Evolutionary conservation across 2,329 filamentous ascomycete genomes (phyloP).

Genomic region (Hirsutella thompsonii): DNA sequence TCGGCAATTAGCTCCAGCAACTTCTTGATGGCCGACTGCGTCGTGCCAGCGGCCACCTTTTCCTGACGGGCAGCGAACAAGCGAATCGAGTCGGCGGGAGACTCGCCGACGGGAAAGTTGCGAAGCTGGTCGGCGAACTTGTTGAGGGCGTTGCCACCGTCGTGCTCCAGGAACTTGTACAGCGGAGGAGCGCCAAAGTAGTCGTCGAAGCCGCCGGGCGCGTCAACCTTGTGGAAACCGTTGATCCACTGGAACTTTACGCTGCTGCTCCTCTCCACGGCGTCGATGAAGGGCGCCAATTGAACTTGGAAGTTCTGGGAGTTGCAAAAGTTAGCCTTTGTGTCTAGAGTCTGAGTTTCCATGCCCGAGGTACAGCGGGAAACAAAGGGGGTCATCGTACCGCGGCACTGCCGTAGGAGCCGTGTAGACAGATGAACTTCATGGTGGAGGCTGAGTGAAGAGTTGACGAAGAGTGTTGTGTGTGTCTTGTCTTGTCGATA

Average conservation of each 20-base stretch:
- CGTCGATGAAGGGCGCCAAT: slow-evolving; percentile 22
- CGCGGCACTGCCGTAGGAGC: slow-evolving; percentile 43
- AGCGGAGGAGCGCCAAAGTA: slow-evolving; percentile 44
- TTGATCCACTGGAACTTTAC: slow-evolving; percentile 35
- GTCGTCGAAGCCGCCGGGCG: slow-evolving; percentile 41
- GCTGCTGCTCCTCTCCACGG: slow-evolving; percentile 5
- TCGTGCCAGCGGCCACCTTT: slow-evolving; percentile 5
- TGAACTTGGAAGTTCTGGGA: slow-evolving; percentile 43
- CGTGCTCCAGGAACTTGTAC: slow-evolving; percentile 39
- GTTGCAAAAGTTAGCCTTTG: slow-evolving; percentile 1
- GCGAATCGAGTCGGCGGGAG: slow-evolving; percentile 42
- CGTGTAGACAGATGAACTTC: slow-evolving; percentile 44
- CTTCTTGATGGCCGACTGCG: slow-evolving; percentile 7
- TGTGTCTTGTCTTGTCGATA: too few species aligned
- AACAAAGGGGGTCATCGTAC: slow-evolving; percentile 20
- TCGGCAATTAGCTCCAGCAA: slow-evolving; percentile 33
- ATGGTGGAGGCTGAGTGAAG: slow-evolving; percentile 16
- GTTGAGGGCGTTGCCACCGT: slow-evolving; percentile 27
- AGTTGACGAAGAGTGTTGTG: too few species aligned
- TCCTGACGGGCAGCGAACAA: slow-evolving; percentile 26
- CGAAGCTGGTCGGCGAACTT: slow-evolving; percentile 37
- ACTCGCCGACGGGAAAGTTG: slow-evolving; percentile 38
- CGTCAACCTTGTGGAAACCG: slow-evolving; percentile 33
- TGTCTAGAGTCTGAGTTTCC: background rate
- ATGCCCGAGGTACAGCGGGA: too few species aligned